Conservation (phyloP, 495 filamentous ascomycete species). For the Aspergillus indologenus region DNA sequence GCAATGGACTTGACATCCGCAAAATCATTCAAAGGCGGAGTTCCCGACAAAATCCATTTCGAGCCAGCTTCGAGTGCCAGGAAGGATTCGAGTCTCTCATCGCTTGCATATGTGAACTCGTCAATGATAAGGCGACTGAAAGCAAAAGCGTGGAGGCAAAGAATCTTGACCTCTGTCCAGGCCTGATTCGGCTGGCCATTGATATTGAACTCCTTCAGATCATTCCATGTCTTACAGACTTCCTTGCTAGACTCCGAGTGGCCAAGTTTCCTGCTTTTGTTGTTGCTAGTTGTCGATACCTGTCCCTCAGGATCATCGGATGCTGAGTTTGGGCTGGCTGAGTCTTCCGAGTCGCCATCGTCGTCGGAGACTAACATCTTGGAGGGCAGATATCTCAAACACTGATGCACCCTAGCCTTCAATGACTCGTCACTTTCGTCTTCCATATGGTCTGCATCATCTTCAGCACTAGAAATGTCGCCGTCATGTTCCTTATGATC, state of each 20-base stretch:
- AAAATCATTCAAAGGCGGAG: slow-evolving; percentile 56
- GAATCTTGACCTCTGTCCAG: slow-evolving; percentile 25
- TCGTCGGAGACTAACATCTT: not conserved
- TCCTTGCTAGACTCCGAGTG: not conserved
- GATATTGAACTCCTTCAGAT: slow-evolving; percentile 30
- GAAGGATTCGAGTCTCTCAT: slow-evolving; percentile 30
- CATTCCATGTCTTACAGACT: slow-evolving; percentile 18
- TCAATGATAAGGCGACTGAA: slow-evolving; percentile 66
- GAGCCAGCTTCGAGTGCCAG: slow-evolving; percentile 42
- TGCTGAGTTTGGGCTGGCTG: not conserved
- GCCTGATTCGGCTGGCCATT: slow-evolving; percentile 1
- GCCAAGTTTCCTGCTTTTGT: slow-evolving; percentile 1
- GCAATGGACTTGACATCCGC: slow-evolving; percentile 59
- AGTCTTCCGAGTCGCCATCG: not conserved
- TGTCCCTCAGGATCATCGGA: slow-evolving; percentile 8
- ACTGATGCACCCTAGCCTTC: slow-evolving; percentile 5
- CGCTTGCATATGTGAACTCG: slow-evolving; percentile 60
- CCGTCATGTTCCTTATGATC: slow-evolving; percentile 12
- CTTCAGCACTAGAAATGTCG: slow-evolving; percentile 17
- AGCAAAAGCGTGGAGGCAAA: slow-evolving; percentile 56
- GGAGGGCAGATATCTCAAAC: slow-evolving; percentile 4
- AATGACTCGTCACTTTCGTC: slow-evolving; percentile 13
- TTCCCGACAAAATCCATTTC: slow-evolving; percentile 68
- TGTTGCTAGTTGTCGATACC: not conserved
- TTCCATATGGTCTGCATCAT: slow-evolving; percentile 10